Evolutionary conservation across 331 rosid species (phyloP).

Genomic region (Malus hybrid): DNA sequence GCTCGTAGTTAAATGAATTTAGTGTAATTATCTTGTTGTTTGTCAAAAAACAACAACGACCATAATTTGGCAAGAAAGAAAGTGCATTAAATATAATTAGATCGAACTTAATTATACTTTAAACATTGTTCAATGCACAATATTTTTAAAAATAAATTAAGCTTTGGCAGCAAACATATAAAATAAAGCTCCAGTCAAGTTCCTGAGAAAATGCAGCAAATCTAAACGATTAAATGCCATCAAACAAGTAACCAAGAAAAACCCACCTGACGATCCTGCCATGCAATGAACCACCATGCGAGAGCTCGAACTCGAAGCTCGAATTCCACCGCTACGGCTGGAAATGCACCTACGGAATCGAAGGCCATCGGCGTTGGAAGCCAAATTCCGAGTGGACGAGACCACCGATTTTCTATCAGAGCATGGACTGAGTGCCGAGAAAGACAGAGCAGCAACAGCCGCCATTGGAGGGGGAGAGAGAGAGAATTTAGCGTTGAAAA

Average conservation of each 20-base stretch:
- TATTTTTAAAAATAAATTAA: neutral
- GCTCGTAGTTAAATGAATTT: neutral
- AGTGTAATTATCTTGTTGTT: neutral
- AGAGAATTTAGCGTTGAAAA: slow-evolving; percentile 13
- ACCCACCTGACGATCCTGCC: slow-evolving; percentile 55
- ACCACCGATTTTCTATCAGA: slow-evolving; percentile 33
- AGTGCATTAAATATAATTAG: neutral
- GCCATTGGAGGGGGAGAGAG: slow-evolving; percentile 37
- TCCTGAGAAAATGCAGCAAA: neutral
- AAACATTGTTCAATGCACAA: neutral
- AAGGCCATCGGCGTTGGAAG: slow-evolving; percentile 32
- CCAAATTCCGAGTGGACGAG: slow-evolving; percentile 35
- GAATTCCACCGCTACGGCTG: slow-evolving; percentile 22
- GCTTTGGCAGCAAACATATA: neutral
- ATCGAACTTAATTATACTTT: neutral
- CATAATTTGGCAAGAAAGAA: neutral
- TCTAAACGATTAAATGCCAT: neutral
- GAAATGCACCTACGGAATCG: slow-evolving; percentile 34
- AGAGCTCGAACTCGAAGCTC: slow-evolving; percentile 31
- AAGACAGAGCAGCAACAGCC: slow-evolving; percentile 59
- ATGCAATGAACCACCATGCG: slow-evolving; percentile 62
- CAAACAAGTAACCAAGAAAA: slow-evolving; percentile 5
- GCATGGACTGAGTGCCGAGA: slow-evolving; percentile 49
- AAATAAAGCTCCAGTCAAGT: neutral
- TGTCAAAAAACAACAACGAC: neutral